Conservation (phyloP, 2,329 filamentous ascomycete genomes). For the Xylariaceae sp. region DNA sequence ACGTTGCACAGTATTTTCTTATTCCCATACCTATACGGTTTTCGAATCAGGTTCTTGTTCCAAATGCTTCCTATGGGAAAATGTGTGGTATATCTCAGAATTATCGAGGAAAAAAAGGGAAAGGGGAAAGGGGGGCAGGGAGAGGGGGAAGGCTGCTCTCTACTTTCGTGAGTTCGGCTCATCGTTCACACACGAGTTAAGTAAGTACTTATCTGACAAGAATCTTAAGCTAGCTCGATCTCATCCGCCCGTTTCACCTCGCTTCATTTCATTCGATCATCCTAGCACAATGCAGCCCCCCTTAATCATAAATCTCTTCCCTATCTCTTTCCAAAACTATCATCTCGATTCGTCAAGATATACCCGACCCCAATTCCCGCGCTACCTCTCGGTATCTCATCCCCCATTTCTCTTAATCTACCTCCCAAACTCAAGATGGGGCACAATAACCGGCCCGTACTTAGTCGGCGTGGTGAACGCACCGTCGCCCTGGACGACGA, state of each 20-base stretch:
- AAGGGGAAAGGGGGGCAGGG: neutral
- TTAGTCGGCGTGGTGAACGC: slow-evolving; percentile 83
- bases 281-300: neutral
- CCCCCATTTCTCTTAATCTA: slow-evolving; percentile 37
- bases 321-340: neutral
- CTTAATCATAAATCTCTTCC: neutral
- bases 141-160: neutral
- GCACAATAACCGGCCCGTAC: slow-evolving; percentile 95
- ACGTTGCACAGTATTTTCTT: neutral
- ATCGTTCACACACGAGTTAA: slow-evolving; percentile 20
- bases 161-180: slow-evolving; percentile 13
- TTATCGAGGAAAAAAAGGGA: neutral
- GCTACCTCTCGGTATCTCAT: slow-evolving; percentile 1
- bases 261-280: neutral
- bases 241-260: neutral
- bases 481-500: slow-evolving; percentile 92
- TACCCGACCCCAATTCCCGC: neutral
- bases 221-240: neutral
- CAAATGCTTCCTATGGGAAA: neutral
- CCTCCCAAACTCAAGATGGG: slow-evolving; percentile 76
- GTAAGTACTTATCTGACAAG: neutral
- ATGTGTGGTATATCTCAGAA: neutral
- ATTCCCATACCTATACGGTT: neutral
- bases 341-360: neutral
- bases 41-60: neutral